Conservation (phyloP, 106 monocot genomes). For the Dendrobium nobile region DNA sequence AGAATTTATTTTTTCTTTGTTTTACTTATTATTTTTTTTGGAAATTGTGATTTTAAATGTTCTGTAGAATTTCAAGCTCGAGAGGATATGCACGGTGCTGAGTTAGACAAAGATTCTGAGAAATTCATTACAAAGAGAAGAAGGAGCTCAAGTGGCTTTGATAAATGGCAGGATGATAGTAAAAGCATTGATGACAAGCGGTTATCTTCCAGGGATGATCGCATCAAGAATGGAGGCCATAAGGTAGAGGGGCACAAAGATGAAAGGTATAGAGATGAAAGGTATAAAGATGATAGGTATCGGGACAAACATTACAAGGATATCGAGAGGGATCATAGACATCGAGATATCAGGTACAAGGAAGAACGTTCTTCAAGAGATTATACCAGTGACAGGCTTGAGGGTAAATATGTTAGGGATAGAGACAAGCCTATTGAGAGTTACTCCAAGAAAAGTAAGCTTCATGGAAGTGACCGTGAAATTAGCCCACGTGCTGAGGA, state of each 20-base stretch:
- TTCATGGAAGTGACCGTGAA: slow-evolving; percentile 43
- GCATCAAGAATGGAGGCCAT: slow-evolving; percentile 35
- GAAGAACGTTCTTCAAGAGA: slow-evolving; percentile 38
- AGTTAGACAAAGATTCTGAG: slow-evolving; percentile 39
- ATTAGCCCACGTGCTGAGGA: slow-evolving; percentile 36
- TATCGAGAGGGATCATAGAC: slow-evolving; percentile 45
- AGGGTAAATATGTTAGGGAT: slow-evolving; percentile 37
- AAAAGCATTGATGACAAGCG: slow-evolving; percentile 29
- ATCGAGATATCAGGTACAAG: slow-evolving; percentile 22
- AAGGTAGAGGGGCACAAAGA: slow-evolving; percentile 51
- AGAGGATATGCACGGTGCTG: slow-evolving; percentile 25
- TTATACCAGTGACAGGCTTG: slow-evolving; percentile 36
- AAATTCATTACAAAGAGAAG: slow-evolving; percentile 32
- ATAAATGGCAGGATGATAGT: slow-evolving; percentile 35
- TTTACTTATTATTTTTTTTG: not conserved
- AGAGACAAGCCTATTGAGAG: slow-evolving; percentile 34
- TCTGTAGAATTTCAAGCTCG: slow-evolving; percentile 22
- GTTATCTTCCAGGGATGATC: slow-evolving; percentile 38
- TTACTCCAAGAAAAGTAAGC: slow-evolving; percentile 44
- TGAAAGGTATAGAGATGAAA: slow-evolving; percentile 27
- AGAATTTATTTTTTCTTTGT: not conserved
- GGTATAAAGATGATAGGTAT: slow-evolving; percentile 29
- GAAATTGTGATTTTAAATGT: not conserved
- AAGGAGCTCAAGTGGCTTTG: slow-evolving; percentile 35
- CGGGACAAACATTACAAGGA: slow-evolving; percentile 44